Percentiles rank a stretch among this genome's conserved stretches.
phyloP scores from a whole-genome alignment of 192 early-diverging fungal species.

The Gigaspora rosea region DNA sequence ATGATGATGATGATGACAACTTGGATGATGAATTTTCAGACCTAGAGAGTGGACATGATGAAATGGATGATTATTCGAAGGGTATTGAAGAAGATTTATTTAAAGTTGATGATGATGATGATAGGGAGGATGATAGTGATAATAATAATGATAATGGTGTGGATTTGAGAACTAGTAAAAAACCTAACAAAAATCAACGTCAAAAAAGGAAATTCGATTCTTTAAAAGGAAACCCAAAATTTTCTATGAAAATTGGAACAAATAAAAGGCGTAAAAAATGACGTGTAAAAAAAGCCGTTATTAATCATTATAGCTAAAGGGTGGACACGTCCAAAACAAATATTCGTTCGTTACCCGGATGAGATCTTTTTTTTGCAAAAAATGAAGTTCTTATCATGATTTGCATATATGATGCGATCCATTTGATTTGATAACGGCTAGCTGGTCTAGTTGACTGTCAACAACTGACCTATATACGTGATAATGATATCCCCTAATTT shows the following conservation, averaged over 20 bases:
- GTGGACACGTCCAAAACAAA: background rate
- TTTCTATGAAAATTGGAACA: background rate
- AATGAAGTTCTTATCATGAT: no score
- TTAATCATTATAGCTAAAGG: background rate
- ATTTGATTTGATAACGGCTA: no score
- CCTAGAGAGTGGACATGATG: no score
- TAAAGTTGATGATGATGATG: slow-evolving; percentile 23
- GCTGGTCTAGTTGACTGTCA: no score
- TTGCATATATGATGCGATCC: no score
- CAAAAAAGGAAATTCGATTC: background rate
- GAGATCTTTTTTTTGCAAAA: no score
- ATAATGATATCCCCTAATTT: no score
- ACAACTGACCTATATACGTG: no score
- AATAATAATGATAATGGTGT: slow-evolving; percentile 40
- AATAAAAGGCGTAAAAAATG: background rate
- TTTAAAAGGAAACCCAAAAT: background rate
- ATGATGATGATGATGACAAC: slow-evolving; percentile 41
- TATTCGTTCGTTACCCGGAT: no score
- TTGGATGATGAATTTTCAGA: no score
- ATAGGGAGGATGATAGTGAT: background rate
- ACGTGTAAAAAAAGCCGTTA: background rate
- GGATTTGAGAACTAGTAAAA: slow-evolving; percentile 40
- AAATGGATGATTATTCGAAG: background rate
- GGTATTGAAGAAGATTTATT: no score
- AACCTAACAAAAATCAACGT: background rate